These are phyloP conservation scores for Penicillium cinerascens DNA, from an alignment of 495 filamentous ascomycete species.

Conservation along the genomic window DNA sequence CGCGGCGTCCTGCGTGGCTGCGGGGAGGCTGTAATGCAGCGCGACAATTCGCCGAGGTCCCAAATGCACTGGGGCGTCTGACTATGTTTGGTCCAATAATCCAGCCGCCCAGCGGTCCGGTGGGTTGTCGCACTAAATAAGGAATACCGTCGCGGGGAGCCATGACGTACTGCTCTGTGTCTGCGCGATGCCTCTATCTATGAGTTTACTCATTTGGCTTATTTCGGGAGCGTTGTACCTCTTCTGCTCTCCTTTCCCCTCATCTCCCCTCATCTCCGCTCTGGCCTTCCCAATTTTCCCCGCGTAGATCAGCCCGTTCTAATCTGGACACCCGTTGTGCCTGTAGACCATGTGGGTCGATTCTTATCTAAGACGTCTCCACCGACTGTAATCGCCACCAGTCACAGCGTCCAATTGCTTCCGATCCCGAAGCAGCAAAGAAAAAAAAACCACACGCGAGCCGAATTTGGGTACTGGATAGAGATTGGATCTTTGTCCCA, in stretches of 20 bases:
- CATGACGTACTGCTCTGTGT: not conserved
- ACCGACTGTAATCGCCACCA: constrained; percentile 5
- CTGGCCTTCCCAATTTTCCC: not conserved
- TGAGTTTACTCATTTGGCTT: too few species aligned
- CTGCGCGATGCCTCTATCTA: too few species aligned
- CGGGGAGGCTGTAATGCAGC: not conserved
- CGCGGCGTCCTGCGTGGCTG: not conserved
- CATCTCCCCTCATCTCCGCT: not conserved
- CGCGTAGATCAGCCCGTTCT: not conserved
- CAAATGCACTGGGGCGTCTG: not conserved
- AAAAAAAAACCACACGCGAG: constrained; percentile 5
- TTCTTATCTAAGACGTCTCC: constrained; percentile 3
- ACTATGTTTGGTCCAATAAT: not conserved
- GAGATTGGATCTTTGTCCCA: constrained; percentile 1
- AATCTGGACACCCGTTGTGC: not conserved
- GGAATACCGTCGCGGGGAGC: not conserved
- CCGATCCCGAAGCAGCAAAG: constrained; percentile 6
- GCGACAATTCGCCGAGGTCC: not conserved
- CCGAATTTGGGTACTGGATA: constrained; percentile 4
- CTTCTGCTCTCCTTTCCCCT: too few species aligned
- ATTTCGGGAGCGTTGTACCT: too few species aligned
- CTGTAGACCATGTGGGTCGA: constrained; percentile 1
- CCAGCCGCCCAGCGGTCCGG: not conserved
- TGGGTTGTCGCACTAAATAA: not conserved
- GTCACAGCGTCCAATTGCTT: constrained; percentile 4